Conservation (phyloP, 2,329 filamentous ascomycete genomes). For the Fusarium sororula region DNA sequence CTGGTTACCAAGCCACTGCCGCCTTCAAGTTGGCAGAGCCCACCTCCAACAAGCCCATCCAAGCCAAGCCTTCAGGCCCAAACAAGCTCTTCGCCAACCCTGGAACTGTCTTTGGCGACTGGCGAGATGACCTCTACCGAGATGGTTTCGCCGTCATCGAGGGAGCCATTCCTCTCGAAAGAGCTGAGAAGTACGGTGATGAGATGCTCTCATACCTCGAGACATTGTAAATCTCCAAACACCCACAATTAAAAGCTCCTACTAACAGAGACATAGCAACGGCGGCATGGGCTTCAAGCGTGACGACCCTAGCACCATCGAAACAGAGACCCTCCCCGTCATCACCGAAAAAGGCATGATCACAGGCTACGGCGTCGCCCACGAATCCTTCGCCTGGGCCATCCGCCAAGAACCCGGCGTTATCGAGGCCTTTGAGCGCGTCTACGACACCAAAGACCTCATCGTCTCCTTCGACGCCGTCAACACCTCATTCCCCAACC, state of each 20-base stretch:
- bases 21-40: neutral
- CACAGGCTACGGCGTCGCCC: conserved; percentile 5
- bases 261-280: neutral
- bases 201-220: conserved; percentile 8
- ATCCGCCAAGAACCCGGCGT: conserved; percentile 8
- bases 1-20: neutral
- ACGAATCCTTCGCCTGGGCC: conserved; percentile 4
- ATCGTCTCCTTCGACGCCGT: conserved; percentile 10
- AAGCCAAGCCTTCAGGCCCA: conserved; percentile 11
- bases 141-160: conserved; percentile 7
- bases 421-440: conserved; percentile 1
- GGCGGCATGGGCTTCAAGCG: conserved; percentile 13
- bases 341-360: conserved; percentile 17
- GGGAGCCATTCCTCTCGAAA: neutral
- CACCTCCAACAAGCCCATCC: neutral
- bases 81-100: neutral
- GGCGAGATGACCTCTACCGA: conserved; percentile 5
- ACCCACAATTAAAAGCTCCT: too few relatives aligned
- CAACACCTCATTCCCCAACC: conserved; percentile 2
- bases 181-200: neutral
- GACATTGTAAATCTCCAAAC: neutral
- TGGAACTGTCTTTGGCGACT: neutral
- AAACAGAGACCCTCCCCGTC: neutral
- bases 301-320: neutral
- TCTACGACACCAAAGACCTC: conserved; percentile 6